These are phyloP conservation scores for Flueggea neowawraea DNA, from an alignment of 441 rosid genomes.

Conservation along the genomic window DNA sequence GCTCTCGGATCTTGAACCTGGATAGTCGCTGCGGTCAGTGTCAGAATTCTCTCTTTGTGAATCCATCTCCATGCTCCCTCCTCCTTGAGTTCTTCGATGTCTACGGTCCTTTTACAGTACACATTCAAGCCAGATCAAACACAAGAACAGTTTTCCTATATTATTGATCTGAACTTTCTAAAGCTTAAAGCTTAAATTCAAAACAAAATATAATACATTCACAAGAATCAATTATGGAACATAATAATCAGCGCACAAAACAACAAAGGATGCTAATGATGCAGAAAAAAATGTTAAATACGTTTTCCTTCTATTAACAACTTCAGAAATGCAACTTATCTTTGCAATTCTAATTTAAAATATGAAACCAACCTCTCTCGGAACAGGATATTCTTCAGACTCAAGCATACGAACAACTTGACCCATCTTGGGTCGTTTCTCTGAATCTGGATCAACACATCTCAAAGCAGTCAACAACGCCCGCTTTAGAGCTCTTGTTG, in stretches of 20 bases:
- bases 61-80: slow-evolving; percentile 66
- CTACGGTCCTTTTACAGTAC: slow-evolving; percentile 62
- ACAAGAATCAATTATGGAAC: too few relatives aligned
- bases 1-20: slow-evolving; percentile 69
- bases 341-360: too few relatives aligned
- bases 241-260: too few relatives aligned
- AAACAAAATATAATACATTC: too few relatives aligned
- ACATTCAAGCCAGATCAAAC: neutral
- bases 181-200: too few relatives aligned
- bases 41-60: slow-evolving; percentile 73
- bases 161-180: too few relatives aligned
- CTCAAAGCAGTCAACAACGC: slow-evolving; percentile 90
- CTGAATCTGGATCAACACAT: slow-evolving; percentile 93
- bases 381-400: slow-evolving; percentile 90
- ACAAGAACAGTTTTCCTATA: neutral
- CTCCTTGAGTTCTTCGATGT: slow-evolving; percentile 49
- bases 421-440: slow-evolving; percentile 91
- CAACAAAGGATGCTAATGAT: too few relatives aligned
- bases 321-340: too few relatives aligned
- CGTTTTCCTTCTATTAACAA: too few relatives aligned
- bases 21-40: slow-evolving; percentile 61
- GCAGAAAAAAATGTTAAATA: too few relatives aligned
- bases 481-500: slow-evolving; percentile 79
- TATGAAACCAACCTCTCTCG: slow-evolving; percentile 74
- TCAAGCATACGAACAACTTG: slow-evolving; percentile 98